Conservation (phyloP, 2,329 filamentous ascomycete genomes). For the Pyricularia pennisetigena region DNA sequence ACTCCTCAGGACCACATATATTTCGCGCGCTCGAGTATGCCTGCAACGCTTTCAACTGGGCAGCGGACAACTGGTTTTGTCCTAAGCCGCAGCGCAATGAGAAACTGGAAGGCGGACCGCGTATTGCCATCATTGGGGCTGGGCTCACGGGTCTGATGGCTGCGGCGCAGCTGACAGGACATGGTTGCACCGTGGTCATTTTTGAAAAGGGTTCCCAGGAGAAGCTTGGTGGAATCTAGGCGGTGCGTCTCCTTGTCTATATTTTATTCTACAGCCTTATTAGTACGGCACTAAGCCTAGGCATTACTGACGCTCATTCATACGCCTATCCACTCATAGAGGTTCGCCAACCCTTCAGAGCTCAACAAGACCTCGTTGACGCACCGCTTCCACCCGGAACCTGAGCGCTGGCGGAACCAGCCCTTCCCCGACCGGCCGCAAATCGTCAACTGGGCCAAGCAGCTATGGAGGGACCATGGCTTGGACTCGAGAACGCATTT, state of each 20-base stretch:
- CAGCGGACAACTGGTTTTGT: not conserved
- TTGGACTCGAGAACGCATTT: slow-evolving; percentile 64
- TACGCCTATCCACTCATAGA: not conserved
- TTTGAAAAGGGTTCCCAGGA: slow-evolving; percentile 48
- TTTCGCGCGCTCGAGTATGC: not conserved
- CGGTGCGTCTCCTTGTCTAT: slow-evolving; percentile 45
- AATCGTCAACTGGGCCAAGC: slow-evolving; percentile 62
- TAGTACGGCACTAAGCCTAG: not conserved
- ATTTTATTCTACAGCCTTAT: not conserved
- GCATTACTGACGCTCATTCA: not conserved
- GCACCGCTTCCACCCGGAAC: slow-evolving; percentile 69
- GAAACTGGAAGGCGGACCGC: not conserved
- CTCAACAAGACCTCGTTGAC: slow-evolving; percentile 30
- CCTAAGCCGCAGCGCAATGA: not conserved
- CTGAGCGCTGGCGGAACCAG: slow-evolving; percentile 59
- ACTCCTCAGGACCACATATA: not conserved
- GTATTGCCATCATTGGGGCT: slow-evolving; percentile 28
- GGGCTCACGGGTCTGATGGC: slow-evolving; percentile 28
- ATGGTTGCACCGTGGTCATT: slow-evolving; percentile 24
- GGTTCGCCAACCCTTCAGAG: not conserved
- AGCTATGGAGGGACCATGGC: slow-evolving; percentile 66
- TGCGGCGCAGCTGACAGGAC: slow-evolving; percentile 24
- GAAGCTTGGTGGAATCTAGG: slow-evolving; percentile 73
- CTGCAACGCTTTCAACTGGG: not conserved
- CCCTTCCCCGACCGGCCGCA: slow-evolving; percentile 68